Conservation (phyloP, 1,284 basidiomycete genomes). For the Puccinia hordei region DNA sequence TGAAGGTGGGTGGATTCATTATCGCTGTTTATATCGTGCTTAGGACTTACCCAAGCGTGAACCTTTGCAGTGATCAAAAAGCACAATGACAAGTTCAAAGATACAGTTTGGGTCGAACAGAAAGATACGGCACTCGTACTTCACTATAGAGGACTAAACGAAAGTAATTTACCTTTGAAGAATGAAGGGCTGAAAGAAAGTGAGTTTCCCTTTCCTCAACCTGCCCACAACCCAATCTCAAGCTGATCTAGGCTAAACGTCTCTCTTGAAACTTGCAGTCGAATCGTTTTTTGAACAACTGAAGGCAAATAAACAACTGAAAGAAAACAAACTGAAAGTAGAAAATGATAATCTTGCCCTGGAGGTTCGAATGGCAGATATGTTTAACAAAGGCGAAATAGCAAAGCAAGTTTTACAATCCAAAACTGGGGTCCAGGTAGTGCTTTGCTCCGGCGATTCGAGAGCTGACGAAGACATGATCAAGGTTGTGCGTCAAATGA, state of each 20-base stretch:
- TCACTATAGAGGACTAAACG: slow-evolving; percentile 5
- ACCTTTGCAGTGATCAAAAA: neutral
- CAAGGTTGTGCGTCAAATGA: neutral
- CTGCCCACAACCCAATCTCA: neutral
- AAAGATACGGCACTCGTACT: slow-evolving; percentile 13
- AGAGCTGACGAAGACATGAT: slow-evolving; percentile 19
- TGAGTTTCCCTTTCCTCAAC: neutral
- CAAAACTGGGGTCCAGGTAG: neutral
- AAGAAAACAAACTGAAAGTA: neutral
- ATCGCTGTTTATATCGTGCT: neutral
- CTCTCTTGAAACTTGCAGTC: neutral
- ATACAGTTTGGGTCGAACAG: neutral
- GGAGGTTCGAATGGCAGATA: neutral
- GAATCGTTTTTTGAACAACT: neutral
- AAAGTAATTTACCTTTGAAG: neutral
- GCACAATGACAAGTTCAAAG: neutral
- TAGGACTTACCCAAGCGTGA: neutral
- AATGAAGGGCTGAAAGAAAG: neutral
- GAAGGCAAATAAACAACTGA: neutral
- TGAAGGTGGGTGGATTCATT: neutral
- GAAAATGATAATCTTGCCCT: neutral
- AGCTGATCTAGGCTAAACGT: neutral
- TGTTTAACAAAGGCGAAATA: neutral
- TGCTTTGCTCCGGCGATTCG: slow-evolving; percentile 11
- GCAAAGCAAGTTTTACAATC: neutral